A percentile compares a stretch with the other conserved stretches of the same genome.
phyloP scores from a whole-genome alignment of 2,329 filamentous ascomycete species.

The Trichoderma atroviride region DNA sequence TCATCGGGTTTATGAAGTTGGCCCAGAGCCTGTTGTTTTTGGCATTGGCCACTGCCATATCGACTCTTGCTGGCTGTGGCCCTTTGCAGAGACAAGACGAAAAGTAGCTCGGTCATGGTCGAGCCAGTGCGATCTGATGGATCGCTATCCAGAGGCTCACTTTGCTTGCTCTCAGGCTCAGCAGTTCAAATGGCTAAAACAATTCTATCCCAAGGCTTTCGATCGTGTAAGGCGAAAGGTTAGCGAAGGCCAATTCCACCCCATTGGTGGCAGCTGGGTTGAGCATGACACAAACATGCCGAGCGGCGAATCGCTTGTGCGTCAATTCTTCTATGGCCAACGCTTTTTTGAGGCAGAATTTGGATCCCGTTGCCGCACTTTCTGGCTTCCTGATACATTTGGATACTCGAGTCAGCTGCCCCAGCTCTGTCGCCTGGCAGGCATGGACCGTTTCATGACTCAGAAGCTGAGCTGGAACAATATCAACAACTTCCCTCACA shows the following conservation, averaged over 20 bases:
- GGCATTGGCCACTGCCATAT: slow-evolving; percentile 97
- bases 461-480: slow-evolving; percentile 99
- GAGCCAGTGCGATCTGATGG: slow-evolving; percentile 93
- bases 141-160: slow-evolving; percentile 88
- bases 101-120: slow-evolving; percentile 97
- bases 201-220: slow-evolving; percentile 84
- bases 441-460: slow-evolving; percentile 95
- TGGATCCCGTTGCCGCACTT: slow-evolving; percentile 83
- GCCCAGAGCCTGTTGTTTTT: slow-evolving; percentile 75
- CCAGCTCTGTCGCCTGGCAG: slow-evolving; percentile 89
- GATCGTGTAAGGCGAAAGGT: slow-evolving; percentile 91
- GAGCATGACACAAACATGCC: slow-evolving; percentile 99
- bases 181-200: slow-evolving; percentile 96
- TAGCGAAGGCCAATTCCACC: slow-evolving; percentile 86
- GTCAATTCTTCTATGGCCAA: slow-evolving; percentile 95
- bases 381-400: slow-evolving; percentile 98
- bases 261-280: slow-evolving; percentile 97
- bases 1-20: slow-evolving; percentile 77
- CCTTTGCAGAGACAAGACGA: slow-evolving; percentile 95
- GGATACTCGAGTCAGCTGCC: slow-evolving; percentile 95
- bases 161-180: slow-evolving; percentile 95
- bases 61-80: slow-evolving; percentile 98
- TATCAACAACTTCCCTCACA: slow-evolving; percentile 98
- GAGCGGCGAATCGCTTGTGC: slow-evolving; percentile 88
- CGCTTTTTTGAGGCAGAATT: slow-evolving; percentile 93